A percentile compares a stretch with the other conserved stretches of the same genome.
phyloP scores from a whole-genome alignment of 257 asterid genomes.

The Nicotiana benthamiana region DNA sequence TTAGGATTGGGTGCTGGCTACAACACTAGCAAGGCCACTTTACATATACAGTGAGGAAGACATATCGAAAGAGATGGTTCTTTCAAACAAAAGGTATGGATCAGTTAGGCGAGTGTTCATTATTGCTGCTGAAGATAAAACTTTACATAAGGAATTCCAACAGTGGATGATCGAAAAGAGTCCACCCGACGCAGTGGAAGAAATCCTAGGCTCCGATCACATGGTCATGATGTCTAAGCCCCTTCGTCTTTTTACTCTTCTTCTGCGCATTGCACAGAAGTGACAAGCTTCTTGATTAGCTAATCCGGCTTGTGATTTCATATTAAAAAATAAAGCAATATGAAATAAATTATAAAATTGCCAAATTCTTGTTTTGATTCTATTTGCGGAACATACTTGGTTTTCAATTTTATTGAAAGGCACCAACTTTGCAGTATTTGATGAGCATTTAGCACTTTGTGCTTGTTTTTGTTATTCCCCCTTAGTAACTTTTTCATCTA shows the following conservation, averaged over 20 bases:
- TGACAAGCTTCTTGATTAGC: not conserved
- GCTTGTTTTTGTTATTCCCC: too few species aligned
- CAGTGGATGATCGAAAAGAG: constrained; percentile 27
- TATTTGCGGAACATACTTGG: not conserved
- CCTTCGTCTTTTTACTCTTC: constrained; percentile 8
- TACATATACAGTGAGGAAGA: constrained; percentile 5
- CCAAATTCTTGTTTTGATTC: not conserved
- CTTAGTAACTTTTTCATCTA: too few species aligned
- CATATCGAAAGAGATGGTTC: not conserved
- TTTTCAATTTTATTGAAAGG: not conserved
- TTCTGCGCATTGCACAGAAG: constrained; percentile 5
- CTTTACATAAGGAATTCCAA: not conserved
- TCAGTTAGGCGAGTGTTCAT: constrained; percentile 23
- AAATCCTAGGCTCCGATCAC: constrained; percentile 28
- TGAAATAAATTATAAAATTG: too few species aligned
- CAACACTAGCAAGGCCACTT: constrained; percentile 11
- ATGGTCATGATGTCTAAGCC: constrained; percentile 34
- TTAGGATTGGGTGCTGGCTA: constrained; percentile 29
- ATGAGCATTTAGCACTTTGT: not conserved
- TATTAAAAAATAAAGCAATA: not conserved
- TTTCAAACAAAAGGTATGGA: constrained; percentile 12
- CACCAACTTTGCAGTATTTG: not conserved
- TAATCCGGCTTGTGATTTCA: not conserved
- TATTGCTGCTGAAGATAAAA: constrained; percentile 11
- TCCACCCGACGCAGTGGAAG: constrained; percentile 23